These are phyloP conservation scores for Penicillium crustosum DNA, from an alignment of 2,329 filamentous ascomycete species.

Conservation along the genomic window DNA sequence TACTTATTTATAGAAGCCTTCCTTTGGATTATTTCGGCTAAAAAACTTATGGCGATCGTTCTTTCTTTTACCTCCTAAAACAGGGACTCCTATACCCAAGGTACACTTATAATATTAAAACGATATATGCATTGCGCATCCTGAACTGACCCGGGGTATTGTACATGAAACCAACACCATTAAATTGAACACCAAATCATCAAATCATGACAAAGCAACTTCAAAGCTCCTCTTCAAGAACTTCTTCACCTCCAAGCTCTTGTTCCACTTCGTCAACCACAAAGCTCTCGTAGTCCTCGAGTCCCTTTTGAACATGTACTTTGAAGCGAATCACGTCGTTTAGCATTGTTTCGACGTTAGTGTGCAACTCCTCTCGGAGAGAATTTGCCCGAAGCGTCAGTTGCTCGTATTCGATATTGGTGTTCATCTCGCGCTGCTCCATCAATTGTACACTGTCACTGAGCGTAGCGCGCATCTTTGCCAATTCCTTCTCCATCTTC, in stretches of 20 bases:
- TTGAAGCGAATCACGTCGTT: slow-evolving; percentile 99
- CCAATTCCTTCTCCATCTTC: slow-evolving; percentile 98
- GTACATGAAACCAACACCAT: slow-evolving; percentile 9
- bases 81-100: too few relatives aligned
- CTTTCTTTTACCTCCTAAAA: too few relatives aligned
- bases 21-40: too few relatives aligned
- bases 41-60: too few relatives aligned
- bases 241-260: slow-evolving; percentile 68
- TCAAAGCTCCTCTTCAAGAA: slow-evolving; percentile 33
- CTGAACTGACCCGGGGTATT: slow-evolving; percentile 11
- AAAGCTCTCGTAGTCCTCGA: slow-evolving; percentile 93
- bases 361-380: slow-evolving; percentile 95
- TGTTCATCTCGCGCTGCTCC: slow-evolving; percentile 95
- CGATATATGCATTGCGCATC: slow-evolving; percentile 10
- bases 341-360: slow-evolving; percentile 90
- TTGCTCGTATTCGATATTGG: slow-evolving; percentile 94
- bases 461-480: slow-evolving; percentile 81
- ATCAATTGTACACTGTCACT: slow-evolving; percentile 85
- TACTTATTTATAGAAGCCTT: too few relatives aligned
- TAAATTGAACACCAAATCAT: slow-evolving; percentile 9
- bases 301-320: slow-evolving; percentile 86
- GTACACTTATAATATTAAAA: background rate
- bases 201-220: slow-evolving; percentile 15
- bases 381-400: slow-evolving; percentile 79
- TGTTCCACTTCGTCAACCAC: slow-evolving; percentile 90